These are phyloP conservation scores for Aegilops tauschii DNA, from an alignment of 176 grass and related monocot species.

Conservation along the genomic window DNA sequence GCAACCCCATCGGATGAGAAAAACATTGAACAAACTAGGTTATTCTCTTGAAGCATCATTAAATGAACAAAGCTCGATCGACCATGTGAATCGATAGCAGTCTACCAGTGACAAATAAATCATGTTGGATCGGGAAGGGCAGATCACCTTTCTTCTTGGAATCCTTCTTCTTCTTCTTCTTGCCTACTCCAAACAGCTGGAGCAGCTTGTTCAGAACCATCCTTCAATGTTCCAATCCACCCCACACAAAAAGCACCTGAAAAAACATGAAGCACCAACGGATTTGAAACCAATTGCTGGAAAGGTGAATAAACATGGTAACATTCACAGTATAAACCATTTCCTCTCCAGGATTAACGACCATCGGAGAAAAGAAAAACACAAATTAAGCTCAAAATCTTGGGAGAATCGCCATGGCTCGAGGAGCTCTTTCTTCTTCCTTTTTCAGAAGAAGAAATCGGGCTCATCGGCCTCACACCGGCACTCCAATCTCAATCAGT, in stretches of 20 bases:
- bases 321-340: slow-evolving; percentile 5
- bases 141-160: slow-evolving; percentile 47
- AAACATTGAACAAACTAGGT: not conserved
- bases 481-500: slow-evolving; percentile 11
- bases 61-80: not conserved
- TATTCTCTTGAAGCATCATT: not conserved
- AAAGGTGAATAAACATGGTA: not conserved
- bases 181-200: slow-evolving; percentile 35
- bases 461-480: not conserved
- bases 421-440: not conserved
- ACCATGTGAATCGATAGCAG: not conserved
- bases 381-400: not conserved
- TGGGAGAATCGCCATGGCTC: no score
- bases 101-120: not conserved
- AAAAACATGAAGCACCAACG: not conserved
- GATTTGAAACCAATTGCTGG: not conserved
- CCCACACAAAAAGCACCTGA: not conserved
- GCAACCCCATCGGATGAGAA: not conserved
- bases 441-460: not conserved
- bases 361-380: not conserved
- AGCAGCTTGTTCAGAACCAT: slow-evolving; percentile 49
- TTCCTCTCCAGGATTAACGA: not conserved
- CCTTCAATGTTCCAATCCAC: not conserved
- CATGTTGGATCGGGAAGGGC: not conserved
- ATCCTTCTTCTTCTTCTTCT: slow-evolving; percentile 38